These are phyloP conservation scores for Diplodia seriata DNA, from an alignment of 2,329 filamentous ascomycete species.

Conservation along the genomic window DNA sequence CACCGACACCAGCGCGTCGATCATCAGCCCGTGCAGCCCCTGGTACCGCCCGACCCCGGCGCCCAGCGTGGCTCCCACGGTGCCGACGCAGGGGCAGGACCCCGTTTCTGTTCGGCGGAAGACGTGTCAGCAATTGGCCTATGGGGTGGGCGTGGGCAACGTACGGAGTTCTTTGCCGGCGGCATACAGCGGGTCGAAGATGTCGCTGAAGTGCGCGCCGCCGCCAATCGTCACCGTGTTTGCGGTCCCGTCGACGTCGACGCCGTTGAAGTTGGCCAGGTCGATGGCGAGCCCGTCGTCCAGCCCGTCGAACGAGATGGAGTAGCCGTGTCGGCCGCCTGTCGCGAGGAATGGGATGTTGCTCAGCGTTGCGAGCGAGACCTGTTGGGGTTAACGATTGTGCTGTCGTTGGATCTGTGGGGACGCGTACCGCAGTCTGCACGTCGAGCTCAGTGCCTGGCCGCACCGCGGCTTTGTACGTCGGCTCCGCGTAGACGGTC, in stretches of 20 bases:
- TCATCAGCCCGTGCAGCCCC: slow-evolving; percentile 51
- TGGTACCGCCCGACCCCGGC: slow-evolving; percentile 64
- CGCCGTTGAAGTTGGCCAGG: slow-evolving; percentile 41
- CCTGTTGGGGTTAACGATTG: too few relatives aligned
- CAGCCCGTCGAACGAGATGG: slow-evolving; percentile 38
- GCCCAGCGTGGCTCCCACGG: slow-evolving; percentile 63
- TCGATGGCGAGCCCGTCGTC: slow-evolving; percentile 44
- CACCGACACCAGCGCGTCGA: slow-evolving; percentile 39
- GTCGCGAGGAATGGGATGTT: slow-evolving; percentile 46
- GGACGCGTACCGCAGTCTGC: not conserved
- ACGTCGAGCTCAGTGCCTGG: not conserved
- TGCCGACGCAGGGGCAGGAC: slow-evolving; percentile 48
- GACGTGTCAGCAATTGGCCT: not conserved
- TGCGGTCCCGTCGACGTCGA: slow-evolving; percentile 37
- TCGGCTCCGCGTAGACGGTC: not conserved
- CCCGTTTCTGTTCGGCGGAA: slow-evolving; percentile 33
- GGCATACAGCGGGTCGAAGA: slow-evolving; percentile 37
- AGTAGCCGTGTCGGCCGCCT: slow-evolving; percentile 46
- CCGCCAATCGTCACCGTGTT: slow-evolving; percentile 42
- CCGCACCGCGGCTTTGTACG: not conserved
- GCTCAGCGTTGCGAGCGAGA: not conserved
- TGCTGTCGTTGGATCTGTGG: not conserved
- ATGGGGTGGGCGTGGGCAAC: too few relatives aligned
- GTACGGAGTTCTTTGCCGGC: slow-evolving; percentile 44
- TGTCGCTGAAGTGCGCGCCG: slow-evolving; percentile 23